Evolutionary conservation across 306 rosid species (phyloP).

Genomic region (Citrullus colocynthis): DNA sequence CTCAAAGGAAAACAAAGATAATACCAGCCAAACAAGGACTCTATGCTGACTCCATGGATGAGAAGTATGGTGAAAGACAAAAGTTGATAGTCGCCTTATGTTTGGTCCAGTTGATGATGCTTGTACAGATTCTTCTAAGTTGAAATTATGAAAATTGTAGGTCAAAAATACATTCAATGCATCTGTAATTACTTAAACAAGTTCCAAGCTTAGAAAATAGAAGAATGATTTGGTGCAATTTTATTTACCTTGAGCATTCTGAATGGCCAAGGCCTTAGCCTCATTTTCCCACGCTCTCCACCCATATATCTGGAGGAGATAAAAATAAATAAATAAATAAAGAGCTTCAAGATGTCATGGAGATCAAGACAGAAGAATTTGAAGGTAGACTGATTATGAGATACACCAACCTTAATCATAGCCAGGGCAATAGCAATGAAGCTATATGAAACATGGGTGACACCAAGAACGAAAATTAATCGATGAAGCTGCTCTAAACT

Average conservation of each 20-base stretch:
- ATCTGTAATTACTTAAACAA: background rate
- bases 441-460: slow-evolving; percentile 74
- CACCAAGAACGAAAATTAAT: slow-evolving; percentile 65
- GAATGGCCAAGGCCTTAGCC: slow-evolving; percentile 49
- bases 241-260: slow-evolving; percentile 40
- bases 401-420: slow-evolving; percentile 57
- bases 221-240: background rate
- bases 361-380: background rate
- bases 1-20: slow-evolving; percentile 8
- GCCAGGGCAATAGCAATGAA: slow-evolving; percentile 62
- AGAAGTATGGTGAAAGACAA: slow-evolving; percentile 53
- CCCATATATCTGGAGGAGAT: slow-evolving; percentile 60
- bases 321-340: background rate
- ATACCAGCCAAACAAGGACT: slow-evolving; percentile 91
- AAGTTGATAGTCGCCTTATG: slow-evolving; percentile 54
- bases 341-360: background rate
- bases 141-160: slow-evolving; percentile 12
- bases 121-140: slow-evolving; percentile 39
- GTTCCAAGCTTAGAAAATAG: background rate
- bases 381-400: slow-evolving; percentile 6
- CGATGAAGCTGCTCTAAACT: slow-evolving; percentile 96
- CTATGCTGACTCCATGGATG: slow-evolving; percentile 83
- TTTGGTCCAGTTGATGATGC: slow-evolving; percentile 14
- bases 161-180: background rate
- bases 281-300: slow-evolving; percentile 94